A percentile compares a stretch with the other conserved stretches of the same genome.
Evolutionary conservation across 352 stramenopile species (phyloP).

Genomic region (Thalassiosira exigua): DNA sequence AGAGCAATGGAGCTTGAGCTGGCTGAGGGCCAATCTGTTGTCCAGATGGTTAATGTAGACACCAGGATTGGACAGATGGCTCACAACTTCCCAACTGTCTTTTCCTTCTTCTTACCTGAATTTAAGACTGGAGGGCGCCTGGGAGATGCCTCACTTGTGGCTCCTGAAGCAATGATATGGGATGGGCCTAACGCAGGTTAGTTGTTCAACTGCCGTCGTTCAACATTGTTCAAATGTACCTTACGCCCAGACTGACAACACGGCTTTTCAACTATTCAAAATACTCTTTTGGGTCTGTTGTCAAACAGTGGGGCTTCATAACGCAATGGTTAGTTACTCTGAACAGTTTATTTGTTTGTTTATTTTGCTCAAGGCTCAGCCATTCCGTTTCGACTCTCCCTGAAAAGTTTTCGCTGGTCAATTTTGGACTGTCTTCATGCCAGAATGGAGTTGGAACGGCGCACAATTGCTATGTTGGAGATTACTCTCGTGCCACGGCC

Average conservation of each 20-base stretch:
- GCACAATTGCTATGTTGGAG: constrained; percentile 42
- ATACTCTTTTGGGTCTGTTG: too few species aligned
- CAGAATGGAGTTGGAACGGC: constrained; percentile 59
- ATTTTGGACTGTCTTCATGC: constrained; percentile 70
- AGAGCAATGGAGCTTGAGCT: constrained; percentile 60
- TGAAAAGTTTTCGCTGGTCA: constrained; percentile 75
- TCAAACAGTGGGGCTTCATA: constrained; percentile 44
- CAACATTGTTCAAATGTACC: constrained; percentile 39
- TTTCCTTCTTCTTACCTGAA: constrained; percentile 72
- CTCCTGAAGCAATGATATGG: constrained; percentile 50
- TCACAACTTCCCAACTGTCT: constrained; percentile 70
- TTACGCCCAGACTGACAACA: too few species aligned
- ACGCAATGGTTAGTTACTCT: too few species aligned
- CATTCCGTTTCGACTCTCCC: constrained; percentile 59
- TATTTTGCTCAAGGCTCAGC: too few species aligned
- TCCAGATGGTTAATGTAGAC: constrained; percentile 34
- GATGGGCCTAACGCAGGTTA: constrained; percentile 56
- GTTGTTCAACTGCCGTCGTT: constrained; percentile 55
- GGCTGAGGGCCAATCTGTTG: constrained; percentile 27
- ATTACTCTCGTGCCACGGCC: constrained; percentile 41
- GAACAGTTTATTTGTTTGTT: too few species aligned
- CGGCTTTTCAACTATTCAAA: constrained; percentile 36
- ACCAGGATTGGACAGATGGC: constrained; percentile 64
- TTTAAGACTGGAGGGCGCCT: constrained; percentile 49
- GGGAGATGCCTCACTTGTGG: constrained; percentile 43